A percentile compares a stretch with the other conserved stretches of the same genome.
These are phyloP conservation scores for Pestalotiopsis sp. DNA, from an alignment of 2,329 filamentous ascomycete genomes.

Conservation along the genomic window DNA sequence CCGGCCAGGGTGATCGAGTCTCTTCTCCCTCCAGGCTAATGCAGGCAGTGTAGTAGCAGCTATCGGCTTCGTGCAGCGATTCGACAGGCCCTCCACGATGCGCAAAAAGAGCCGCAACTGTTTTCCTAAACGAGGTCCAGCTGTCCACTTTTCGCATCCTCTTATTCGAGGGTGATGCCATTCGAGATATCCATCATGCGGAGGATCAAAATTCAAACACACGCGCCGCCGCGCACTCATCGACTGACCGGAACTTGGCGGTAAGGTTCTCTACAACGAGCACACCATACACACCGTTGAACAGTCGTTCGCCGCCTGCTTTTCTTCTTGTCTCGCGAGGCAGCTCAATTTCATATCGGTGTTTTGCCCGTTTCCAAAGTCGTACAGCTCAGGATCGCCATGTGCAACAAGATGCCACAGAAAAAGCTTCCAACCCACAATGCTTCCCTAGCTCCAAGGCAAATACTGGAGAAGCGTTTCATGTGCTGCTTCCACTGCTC, in stretches of 20 bases:
- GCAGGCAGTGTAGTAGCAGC: slow-evolving; percentile 8
- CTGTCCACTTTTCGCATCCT: background rate
- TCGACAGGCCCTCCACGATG: slow-evolving; percentile 7
- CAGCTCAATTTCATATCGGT: background rate
- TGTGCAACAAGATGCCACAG: background rate
- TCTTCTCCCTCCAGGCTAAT: background rate
- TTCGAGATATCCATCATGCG: background rate
- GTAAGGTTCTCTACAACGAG: background rate
- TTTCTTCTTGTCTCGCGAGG: background rate
- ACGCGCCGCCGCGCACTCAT: background rate
- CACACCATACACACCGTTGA: background rate
- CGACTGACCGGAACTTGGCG: background rate
- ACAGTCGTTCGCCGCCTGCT: background rate
- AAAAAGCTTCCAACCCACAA: background rate
- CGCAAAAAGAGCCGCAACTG: slow-evolving; percentile 7
- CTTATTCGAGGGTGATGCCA: background rate
- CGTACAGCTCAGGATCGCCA: background rate
- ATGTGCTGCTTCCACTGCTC: background rate
- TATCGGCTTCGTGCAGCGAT: slow-evolving; percentile 8
- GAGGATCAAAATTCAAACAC: background rate
- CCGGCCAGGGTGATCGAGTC: background rate
- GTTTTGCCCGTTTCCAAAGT: background rate
- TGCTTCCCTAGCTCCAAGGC: background rate
- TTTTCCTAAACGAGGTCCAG: background rate
- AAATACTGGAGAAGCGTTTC: background rate